Conservation (phyloP, 441 rosid genomes). For the Isatis lusitanica region DNA sequence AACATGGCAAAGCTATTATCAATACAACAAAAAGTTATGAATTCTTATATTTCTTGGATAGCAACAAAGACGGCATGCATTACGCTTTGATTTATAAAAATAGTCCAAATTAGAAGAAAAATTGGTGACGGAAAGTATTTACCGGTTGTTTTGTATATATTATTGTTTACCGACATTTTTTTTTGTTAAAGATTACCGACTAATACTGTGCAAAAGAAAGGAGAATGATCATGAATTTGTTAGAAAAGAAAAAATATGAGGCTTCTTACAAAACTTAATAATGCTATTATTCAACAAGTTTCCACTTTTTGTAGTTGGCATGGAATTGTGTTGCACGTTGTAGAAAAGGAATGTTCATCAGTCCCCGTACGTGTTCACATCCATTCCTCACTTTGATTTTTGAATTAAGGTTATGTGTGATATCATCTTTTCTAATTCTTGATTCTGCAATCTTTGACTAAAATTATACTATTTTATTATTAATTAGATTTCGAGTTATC, state of each 20-base stretch:
- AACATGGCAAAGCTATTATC: neutral
- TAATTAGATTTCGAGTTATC: constrained; percentile 10
- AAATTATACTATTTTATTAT: constrained; percentile 3
- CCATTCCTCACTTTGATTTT: neutral
- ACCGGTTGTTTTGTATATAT: neutral
- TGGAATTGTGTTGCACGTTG: constrained; percentile 27
- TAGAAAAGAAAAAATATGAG: neutral
- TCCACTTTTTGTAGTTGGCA: neutral
- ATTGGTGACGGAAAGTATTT: too few species aligned
- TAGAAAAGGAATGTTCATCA: constrained; percentile 6
- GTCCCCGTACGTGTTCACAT: constrained; percentile 8
- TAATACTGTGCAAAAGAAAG: constrained; percentile 4
- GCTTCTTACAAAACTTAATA: neutral
- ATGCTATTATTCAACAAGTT: constrained; percentile 5
- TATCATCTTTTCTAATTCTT: constrained; percentile 26
- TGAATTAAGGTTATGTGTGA: constrained; percentile 5
- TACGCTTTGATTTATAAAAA: too few species aligned
- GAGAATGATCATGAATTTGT: neutral
- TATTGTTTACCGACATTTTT: neutral
- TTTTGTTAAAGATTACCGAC: constrained; percentile 1
- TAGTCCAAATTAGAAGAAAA: neutral
- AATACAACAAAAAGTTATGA: too few species aligned
- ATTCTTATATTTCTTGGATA: too few species aligned
- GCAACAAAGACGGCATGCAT: too few species aligned
- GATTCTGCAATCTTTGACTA: constrained; percentile 38